Conservation (phyloP, 495 filamentous ascomycete species). For the Penicillium flavigenum region DNA sequence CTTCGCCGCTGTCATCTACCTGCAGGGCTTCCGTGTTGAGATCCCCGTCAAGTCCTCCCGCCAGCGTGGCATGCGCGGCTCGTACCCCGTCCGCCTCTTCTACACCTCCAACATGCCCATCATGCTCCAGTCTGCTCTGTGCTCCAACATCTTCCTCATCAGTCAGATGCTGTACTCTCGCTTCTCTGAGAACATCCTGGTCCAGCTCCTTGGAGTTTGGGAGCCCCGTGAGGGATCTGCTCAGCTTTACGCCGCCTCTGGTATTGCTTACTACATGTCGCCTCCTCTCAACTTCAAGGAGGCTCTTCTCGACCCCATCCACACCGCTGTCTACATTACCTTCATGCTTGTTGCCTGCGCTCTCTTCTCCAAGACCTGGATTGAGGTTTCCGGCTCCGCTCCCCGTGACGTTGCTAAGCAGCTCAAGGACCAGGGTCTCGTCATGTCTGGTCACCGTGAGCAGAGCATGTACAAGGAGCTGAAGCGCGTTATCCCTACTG, state of each 20-base stretch:
- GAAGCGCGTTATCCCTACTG: constrained; percentile 97
- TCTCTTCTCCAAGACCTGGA: constrained; percentile 99
- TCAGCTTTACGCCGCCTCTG: constrained; percentile 88
- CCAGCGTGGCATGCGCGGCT: constrained; percentile 94
- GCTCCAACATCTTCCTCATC: constrained; percentile 98
- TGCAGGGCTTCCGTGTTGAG: constrained; percentile 99
- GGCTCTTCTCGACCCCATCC: constrained; percentile 91
- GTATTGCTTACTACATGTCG: constrained; percentile 99
- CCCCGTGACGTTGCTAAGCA: constrained; percentile 99
- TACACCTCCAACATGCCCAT: constrained; percentile 84
- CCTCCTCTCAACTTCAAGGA: constrained; percentile 97
- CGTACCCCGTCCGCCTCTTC: constrained; percentile 68
- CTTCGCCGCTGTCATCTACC: constrained; percentile 98
- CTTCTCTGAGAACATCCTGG: constrained; percentile 97
- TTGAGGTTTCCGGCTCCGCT: constrained; percentile 96
- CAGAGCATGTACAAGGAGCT: constrained; percentile 99
- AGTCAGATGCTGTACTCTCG: constrained; percentile 98
- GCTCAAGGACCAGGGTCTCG: constrained; percentile 97
- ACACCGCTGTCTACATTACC: constrained; percentile 91
- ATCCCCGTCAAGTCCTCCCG: constrained; percentile 99
- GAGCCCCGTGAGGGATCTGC: constrained; percentile 94
- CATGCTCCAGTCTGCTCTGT: constrained; percentile 97
- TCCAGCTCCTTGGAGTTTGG: constrained; percentile 96
- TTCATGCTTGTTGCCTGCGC: constrained; percentile 98
- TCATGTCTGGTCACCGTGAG: constrained; percentile 99